phyloP scores from a whole-genome alignment of 306 rosid genomes.

The Lagenaria siceraria region DNA sequence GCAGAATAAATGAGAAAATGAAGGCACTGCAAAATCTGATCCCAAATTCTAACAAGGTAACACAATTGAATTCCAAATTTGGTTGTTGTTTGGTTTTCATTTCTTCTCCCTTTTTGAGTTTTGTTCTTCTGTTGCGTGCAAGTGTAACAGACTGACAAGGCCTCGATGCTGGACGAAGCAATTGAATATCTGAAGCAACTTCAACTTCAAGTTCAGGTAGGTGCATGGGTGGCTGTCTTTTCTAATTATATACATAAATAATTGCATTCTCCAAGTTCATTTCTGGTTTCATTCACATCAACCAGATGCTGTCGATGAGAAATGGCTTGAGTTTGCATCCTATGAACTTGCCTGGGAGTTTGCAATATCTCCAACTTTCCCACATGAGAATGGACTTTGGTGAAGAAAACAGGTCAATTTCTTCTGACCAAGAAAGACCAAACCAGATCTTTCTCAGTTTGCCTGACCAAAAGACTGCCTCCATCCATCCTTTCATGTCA shows the following conservation, averaged over 20 bases:
- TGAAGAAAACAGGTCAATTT: constrained; percentile 41
- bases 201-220: constrained; percentile 95
- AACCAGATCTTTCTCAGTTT: constrained; percentile 29
- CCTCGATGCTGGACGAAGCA: constrained; percentile 97
- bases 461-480: constrained; percentile 27
- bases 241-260: neutral
- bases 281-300: neutral
- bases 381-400: constrained; percentile 36
- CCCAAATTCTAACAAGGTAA: constrained; percentile 91
- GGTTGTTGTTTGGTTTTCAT: neutral
- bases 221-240: constrained; percentile 1
- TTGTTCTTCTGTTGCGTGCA: constrained; percentile 9
- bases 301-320: constrained; percentile 87
- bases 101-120: neutral
- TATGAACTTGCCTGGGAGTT: constrained; percentile 47
- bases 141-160: constrained; percentile 70
- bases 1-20: constrained; percentile 94
- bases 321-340: constrained; percentile 76
- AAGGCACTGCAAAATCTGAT: constrained; percentile 86
- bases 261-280: neutral
- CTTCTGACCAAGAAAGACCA: constrained; percentile 40
- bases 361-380: constrained; percentile 40
- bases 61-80: neutral
- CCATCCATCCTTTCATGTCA: constrained; percentile 28
- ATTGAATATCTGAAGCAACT: constrained; percentile 97